Conservation (phyloP, 2,329 filamentous ascomycete genomes). For the Spiromastix sp. region DNA sequence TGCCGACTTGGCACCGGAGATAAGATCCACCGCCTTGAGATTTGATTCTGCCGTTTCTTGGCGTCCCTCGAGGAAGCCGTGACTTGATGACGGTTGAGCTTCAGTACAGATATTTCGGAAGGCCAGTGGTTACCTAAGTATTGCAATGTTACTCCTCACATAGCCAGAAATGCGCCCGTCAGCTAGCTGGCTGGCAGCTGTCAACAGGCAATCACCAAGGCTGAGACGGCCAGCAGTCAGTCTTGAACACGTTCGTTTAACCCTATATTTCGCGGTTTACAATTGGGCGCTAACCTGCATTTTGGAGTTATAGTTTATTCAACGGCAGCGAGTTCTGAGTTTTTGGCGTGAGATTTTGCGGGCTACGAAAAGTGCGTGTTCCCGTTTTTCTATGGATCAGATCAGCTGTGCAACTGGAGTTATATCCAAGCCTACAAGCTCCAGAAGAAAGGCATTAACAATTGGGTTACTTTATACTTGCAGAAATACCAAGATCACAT, state of each 20-base stretch:
- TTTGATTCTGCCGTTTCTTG: no score
- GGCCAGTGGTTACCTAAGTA: no score
- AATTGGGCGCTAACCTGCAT: not conserved
- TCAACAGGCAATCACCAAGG: constrained; percentile 22
- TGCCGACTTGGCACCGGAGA: no score
- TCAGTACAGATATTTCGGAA: no score
- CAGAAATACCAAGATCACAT: constrained; percentile 30
- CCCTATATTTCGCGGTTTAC: not conserved
- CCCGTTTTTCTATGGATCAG: no score
- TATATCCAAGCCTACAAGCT: no score
- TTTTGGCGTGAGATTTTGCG: constrained; percentile 34
- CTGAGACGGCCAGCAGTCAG: constrained; percentile 27
- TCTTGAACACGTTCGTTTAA: constrained; percentile 27
- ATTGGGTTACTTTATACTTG: not conserved
- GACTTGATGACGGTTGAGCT: no score
- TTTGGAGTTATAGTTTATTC: constrained; percentile 27
- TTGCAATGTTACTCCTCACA: no score
- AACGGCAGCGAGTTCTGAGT: constrained; percentile 32
- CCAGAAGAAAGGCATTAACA: no score
- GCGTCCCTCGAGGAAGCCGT: no score
- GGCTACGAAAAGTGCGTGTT: constrained; percentile 27
- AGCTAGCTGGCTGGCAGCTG: constrained; percentile 16
- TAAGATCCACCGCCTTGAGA: no score
- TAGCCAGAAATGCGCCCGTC: constrained; percentile 29
- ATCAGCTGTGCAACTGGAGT: no score